These are phyloP conservation scores for Mercurialis annua DNA, from an alignment of 345 rosid species.

Conservation along the genomic window DNA sequence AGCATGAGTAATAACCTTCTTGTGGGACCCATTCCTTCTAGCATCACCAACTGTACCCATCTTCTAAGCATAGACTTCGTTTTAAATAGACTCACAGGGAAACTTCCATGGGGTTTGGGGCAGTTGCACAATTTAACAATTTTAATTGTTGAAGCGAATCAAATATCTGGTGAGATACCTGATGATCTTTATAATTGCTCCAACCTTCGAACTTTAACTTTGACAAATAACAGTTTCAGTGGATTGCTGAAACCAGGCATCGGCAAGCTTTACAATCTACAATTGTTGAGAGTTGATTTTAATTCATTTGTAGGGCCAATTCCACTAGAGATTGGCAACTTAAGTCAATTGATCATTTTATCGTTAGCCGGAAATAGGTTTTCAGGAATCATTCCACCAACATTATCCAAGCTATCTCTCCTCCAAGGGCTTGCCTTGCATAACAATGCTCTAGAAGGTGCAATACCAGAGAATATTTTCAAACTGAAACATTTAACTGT, in stretches of 20 bases:
- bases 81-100: conserved; percentile 43
- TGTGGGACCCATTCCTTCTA: conserved; percentile 67
- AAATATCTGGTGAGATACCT: conserved; percentile 66
- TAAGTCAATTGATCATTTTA: conserved; percentile 43
- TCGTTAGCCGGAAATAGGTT: conserved; percentile 48
- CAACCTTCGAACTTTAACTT: conserved; percentile 28
- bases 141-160: conserved; percentile 42
- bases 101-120: conserved; percentile 69
- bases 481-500: conserved; percentile 51
- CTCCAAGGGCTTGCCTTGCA: conserved; percentile 64
- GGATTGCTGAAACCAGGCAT: conserved; percentile 56
- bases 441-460: conserved; percentile 51
- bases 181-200: conserved; percentile 75
- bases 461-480: conserved; percentile 51
- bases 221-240: conserved; percentile 49
- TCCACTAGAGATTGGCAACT: conserved; percentile 63
- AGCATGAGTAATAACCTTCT: conserved; percentile 44
- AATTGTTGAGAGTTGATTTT: conserved; percentile 23
- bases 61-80: conserved; percentile 43
- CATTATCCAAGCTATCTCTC: conserved; percentile 53
- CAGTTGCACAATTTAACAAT: conserved; percentile 45
- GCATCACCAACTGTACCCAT: conserved; percentile 65
- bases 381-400: conserved; percentile 56
- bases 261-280: conserved; percentile 55
- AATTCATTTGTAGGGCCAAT: conserved; percentile 65